Conservation (phyloP, 2,329 filamentous ascomycete genomes). For the Paecilomyces variotii region DNA sequence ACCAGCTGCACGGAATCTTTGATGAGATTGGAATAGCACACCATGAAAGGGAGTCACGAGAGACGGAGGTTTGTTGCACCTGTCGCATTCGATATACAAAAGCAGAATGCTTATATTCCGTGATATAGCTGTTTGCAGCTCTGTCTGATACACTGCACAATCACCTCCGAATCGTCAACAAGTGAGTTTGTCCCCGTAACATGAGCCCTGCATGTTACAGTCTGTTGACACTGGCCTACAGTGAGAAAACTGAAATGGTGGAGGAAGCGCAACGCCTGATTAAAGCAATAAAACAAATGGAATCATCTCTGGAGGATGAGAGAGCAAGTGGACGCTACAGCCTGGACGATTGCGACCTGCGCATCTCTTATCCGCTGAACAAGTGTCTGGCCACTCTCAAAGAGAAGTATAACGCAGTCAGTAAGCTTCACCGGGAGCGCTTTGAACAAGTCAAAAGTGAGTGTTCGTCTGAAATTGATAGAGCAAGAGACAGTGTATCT, state of each 20-base stretch:
- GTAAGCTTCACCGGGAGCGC: constrained; percentile 77
- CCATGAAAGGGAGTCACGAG: constrained; percentile 84
- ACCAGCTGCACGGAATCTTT: constrained; percentile 86
- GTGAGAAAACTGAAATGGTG: constrained; percentile 83
- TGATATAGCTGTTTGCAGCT: constrained; percentile 70
- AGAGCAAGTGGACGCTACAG: constrained; percentile 57
- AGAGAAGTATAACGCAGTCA: constrained; percentile 75
- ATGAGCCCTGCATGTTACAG: neutral
- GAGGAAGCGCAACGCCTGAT: constrained; percentile 83
- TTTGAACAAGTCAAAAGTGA: constrained; percentile 92
- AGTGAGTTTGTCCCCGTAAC: constrained; percentile 35
- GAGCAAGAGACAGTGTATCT: constrained; percentile 9
- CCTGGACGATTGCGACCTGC: constrained; percentile 57
- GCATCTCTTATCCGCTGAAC: constrained; percentile 74
- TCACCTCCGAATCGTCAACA: constrained; percentile 75
- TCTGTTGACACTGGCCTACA: constrained; percentile 18
- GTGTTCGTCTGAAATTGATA: constrained; percentile 21
- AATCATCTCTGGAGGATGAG: constrained; percentile 73
- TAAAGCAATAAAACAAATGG: constrained; percentile 85
- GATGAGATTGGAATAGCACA: constrained; percentile 94
- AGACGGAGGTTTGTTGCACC: constrained; percentile 64
- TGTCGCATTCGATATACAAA: constrained; percentile 1
- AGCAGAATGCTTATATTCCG: constrained; percentile 11
- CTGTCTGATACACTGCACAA: constrained; percentile 87
- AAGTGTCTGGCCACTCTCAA: constrained; percentile 72